Evolutionary conservation across 2,329 filamentous ascomycete genomes (phyloP), one percentile per base, ranked within the genome.

Genomic region (Colletotrichum sidae): DNA sequence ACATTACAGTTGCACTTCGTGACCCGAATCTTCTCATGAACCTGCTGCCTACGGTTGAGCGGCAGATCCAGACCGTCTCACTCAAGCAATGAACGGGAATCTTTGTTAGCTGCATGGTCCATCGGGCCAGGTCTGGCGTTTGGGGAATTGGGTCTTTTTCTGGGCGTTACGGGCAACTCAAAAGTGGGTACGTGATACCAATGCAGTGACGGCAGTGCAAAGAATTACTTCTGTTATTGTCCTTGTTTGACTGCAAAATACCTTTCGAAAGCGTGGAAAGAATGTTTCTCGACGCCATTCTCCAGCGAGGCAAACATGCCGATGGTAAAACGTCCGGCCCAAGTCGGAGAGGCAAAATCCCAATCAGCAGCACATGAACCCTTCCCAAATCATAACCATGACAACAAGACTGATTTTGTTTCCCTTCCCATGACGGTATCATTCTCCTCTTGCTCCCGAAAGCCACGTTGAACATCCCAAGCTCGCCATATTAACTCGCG

Each of bases 11-110:
- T 45, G 86, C 91, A 33, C 83, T 97, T 79, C 85, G 94, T 71
- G 93, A 97, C 77, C 86, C 93, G 2, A 96, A 96, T 72, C 83
- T 88, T 59, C 81, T 97, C 46, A 88, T 88, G 12, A 86, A 89
- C 35, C 73, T 93, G 46, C 77, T 97, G 51, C 90, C 89, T 3
- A 79, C 92, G 6, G 86, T 94, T n/a, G 89, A 92, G 60, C 88
- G 88, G 60, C 85, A 76, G 35, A 79, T 90, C 65, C 93, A 97
- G 50, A 71, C 25, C 25, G 60, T 67, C 15, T 60, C 45, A 8
- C 60, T 67, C 38, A 52, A 46, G 54, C 49, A 64, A 42, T 67
- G 15, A 65, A 35, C 4, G 38, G 6, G 13, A 12, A 9, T 1
- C 13, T 33, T 25, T 25, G 25, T 25, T 25, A 25, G 25, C 25